These are phyloP conservation scores for Pterocarpus macrocarpus DNA, from an alignment of 306 rosid species.

Conservation along the genomic window DNA sequence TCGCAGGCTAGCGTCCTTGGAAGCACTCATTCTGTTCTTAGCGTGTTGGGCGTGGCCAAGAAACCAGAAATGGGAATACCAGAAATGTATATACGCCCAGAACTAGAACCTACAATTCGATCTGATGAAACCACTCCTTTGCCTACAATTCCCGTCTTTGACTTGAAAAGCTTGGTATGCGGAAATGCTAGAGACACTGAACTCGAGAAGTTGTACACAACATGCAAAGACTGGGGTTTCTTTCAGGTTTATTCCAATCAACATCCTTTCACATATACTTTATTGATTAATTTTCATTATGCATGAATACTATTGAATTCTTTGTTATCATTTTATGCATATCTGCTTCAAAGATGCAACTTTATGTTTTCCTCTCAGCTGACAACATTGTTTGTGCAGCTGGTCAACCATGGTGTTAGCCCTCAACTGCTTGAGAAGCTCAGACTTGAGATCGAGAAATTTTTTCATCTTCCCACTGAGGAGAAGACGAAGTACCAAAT, in stretches of 20 bases:
- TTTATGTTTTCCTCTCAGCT: background rate
- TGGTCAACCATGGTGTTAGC: constrained; percentile 84
- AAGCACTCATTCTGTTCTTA: constrained; percentile 48
- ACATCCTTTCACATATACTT: background rate
- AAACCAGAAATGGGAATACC: constrained; percentile 51
- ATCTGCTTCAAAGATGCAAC: background rate
- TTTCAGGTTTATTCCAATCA: constrained; percentile 64
- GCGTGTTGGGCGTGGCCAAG: constrained; percentile 45
- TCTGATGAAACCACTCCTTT: constrained; percentile 35
- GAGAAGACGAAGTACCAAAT: constrained; percentile 67
- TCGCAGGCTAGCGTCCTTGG: constrained; percentile 25
- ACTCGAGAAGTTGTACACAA: constrained; percentile 58
- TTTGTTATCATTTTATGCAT: background rate
- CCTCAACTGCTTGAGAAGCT: constrained; percentile 55
- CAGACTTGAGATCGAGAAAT: constrained; percentile 63
- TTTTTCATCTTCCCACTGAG: constrained; percentile 71
- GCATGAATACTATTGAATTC: background rate
- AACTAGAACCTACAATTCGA: constrained; percentile 48
- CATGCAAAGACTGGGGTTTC: constrained; percentile 86
- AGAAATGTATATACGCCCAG: constrained; percentile 53
- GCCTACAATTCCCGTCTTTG: constrained; percentile 64
- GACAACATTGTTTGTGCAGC: constrained; percentile 40
- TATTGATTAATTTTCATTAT: background rate
- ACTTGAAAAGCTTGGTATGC: constrained; percentile 47
- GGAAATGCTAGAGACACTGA: constrained; percentile 41